A percentile compares a stretch with the other conserved stretches of the same genome.
Conservation (phyloP, 441 rosid genomes). For the Pelargonium cotyledonis region DNA sequence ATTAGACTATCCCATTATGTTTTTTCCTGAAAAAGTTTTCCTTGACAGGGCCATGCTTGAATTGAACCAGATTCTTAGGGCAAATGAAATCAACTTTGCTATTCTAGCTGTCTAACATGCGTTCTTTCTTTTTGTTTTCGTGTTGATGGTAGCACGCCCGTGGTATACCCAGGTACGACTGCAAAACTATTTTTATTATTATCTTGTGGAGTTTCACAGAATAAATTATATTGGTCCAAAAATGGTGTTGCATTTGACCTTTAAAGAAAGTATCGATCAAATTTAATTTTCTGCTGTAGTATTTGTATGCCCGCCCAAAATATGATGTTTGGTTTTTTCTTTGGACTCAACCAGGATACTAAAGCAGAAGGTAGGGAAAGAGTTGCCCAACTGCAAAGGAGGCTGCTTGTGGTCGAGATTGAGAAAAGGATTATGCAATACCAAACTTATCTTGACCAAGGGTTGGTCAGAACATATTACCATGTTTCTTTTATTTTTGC, state of each 20-base stretch:
- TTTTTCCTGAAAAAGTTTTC: constrained; percentile 21
- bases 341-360: constrained; percentile 46
- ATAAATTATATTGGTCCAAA: constrained; percentile 15
- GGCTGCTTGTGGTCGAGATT: constrained; percentile 72
- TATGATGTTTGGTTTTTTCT: not conserved
- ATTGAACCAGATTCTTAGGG: constrained; percentile 90
- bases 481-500: not conserved
- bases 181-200: not conserved
- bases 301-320: too few relatives aligned
- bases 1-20: constrained; percentile 21
- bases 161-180: constrained; percentile 66
- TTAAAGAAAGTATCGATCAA: not conserved
- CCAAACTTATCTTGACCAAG: constrained; percentile 68
- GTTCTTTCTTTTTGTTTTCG: constrained; percentile 57
- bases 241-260: not conserved
- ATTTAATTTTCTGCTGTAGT: too few relatives aligned
- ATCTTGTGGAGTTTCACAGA: not conserved
- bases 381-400: constrained; percentile 76
- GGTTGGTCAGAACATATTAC: constrained; percentile 46
- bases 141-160: constrained; percentile 57
- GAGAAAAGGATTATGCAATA: constrained; percentile 77
- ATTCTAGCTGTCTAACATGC: constrained; percentile 92
- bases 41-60: constrained; percentile 89
- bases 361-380: constrained; percentile 92
- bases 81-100: constrained; percentile 97